phyloP scores from a whole-genome alignment of 2,329 filamentous ascomycete genomes.

The Xylariaceae sp. region DNA sequence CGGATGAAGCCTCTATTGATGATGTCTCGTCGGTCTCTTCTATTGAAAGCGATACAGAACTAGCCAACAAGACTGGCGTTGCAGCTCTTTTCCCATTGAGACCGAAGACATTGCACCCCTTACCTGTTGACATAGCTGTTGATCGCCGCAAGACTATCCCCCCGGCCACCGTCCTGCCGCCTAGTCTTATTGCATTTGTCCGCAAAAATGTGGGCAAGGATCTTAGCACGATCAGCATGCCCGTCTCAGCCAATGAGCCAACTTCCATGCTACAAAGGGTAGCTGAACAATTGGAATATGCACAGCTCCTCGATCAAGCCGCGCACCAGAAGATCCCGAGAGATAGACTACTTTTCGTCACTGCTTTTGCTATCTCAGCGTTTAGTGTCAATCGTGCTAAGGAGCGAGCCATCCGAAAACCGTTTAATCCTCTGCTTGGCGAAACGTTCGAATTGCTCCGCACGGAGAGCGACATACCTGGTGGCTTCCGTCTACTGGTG shows the following conservation, averaged over 20 bases:
- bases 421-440: constrained; percentile 93
- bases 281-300: constrained; percentile 89
- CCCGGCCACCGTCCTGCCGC: constrained; percentile 72
- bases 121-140: constrained; percentile 66
- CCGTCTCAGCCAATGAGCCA: constrained; percentile 92
- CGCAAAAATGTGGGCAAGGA: constrained; percentile 98
- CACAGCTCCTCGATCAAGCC: constrained; percentile 74
- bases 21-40: constrained; percentile 59
- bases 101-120: constrained; percentile 69
- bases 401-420: constrained; percentile 89
- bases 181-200: constrained; percentile 88
- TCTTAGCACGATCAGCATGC: constrained; percentile 94
- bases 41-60: constrained; percentile 55
- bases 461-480: constrained; percentile 66
- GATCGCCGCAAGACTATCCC: constrained; percentile 66
- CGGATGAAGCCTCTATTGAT: constrained; percentile 49
- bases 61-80: constrained; percentile 51
- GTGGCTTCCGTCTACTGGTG: constrained; percentile 83
- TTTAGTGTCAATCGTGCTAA: constrained; percentile 79
- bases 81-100: constrained; percentile 71
- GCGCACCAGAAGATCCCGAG: constrained; percentile 54
- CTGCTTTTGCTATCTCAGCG: constrained; percentile 85
- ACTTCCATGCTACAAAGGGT: constrained; percentile 81
- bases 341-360: constrained; percentile 77
- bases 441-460: constrained; percentile 93